Base-by-base conservation (phyloP, 2,329 filamentous ascomycete species). In the Aspergillus thermomutatus region DNA sequence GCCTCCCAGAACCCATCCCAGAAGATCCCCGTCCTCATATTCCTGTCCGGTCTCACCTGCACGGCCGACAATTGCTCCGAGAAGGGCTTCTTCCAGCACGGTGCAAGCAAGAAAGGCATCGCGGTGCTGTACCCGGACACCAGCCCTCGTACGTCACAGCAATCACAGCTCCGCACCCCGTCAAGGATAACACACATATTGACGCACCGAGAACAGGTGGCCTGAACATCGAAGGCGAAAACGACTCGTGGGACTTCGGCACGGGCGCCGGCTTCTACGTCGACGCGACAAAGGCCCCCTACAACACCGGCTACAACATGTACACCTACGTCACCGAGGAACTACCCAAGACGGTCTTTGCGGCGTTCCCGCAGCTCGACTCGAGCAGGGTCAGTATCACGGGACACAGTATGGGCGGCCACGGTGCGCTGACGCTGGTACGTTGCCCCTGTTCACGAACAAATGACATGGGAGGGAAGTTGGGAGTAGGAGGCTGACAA, bases 61-160 rank as follows among this genome's bases (percentile, higher is more conserved):
- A 93, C 92, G 1, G 92, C 91, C 37, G 92, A 97, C 66, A 88
- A 88, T 66, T 85, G 84, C 73, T 83, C 85, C 2, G 85, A 88
- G 69, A 88, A 87, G 73, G 94, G 92, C 53, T 97, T 97, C 82
- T 90, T 99, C 77, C 92, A 97, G 72, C 86, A 89, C 66, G 84
- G 85, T 61, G 94, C 94, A 49, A 83, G 87, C 56, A 81, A 87
- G 67, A 88, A 87, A 72, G 90, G 90, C 69, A 90, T 99, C 72
- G 94, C 94, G n/a, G 79, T 99, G 56, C 84, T 97, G 53, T 97
- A 92, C 78, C 94, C 94, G 1, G 94, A 99, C 79, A 99, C 94
- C 23, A 95, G 90, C 56, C 94, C 94, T 56, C 86, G 93, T 87
- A 80, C 52, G 82, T 77, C 14, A 21, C 31, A 27, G 28, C 31